A percentile compares a stretch with the other conserved stretches of the same genome.
phyloP scores from a whole-genome alignment of 257 asterid genomes.

The Penstemon davidsonii region DNA sequence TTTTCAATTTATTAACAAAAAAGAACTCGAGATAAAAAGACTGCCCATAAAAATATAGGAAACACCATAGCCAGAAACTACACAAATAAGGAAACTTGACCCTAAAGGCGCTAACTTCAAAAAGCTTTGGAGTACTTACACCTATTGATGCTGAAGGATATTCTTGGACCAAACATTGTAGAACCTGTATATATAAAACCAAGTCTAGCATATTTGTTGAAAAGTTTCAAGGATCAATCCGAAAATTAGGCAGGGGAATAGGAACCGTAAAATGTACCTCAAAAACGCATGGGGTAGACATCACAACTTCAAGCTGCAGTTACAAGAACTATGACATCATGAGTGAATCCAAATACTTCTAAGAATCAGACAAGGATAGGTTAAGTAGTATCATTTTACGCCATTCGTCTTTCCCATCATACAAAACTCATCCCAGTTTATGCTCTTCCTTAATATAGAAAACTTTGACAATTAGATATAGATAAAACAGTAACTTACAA shows the following conservation, averaged over 20 bases:
- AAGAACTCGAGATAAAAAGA: constrained; percentile 6
- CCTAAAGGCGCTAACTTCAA: constrained; percentile 8
- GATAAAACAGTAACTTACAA: constrained; percentile 44
- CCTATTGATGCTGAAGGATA: constrained; percentile 71
- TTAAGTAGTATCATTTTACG: neutral
- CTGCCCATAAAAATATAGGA: neutral
- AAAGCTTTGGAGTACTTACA: constrained; percentile 42
- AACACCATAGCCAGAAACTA: neutral
- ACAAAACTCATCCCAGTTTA: neutral
- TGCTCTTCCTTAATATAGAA: neutral
- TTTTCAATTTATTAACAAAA: neutral
- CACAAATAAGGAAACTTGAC: neutral
- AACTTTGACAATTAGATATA: neutral
- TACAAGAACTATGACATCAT: constrained; percentile 10
- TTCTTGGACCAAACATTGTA: constrained; percentile 51
- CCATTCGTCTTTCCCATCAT: neutral
- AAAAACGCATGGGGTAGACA: constrained; percentile 73
- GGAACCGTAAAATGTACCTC: constrained; percentile 47
- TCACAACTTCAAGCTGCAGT: constrained; percentile 73
- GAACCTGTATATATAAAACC: constrained; percentile 39
- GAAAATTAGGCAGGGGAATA: neutral
- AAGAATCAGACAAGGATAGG: neutral
- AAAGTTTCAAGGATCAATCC: neutral
- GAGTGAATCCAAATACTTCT: constrained; percentile 9
- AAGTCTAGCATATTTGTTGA: constrained; percentile 8